Base-by-base conservation (phyloP, 441 rosid genomes). In the Geranium incanum region DNA sequence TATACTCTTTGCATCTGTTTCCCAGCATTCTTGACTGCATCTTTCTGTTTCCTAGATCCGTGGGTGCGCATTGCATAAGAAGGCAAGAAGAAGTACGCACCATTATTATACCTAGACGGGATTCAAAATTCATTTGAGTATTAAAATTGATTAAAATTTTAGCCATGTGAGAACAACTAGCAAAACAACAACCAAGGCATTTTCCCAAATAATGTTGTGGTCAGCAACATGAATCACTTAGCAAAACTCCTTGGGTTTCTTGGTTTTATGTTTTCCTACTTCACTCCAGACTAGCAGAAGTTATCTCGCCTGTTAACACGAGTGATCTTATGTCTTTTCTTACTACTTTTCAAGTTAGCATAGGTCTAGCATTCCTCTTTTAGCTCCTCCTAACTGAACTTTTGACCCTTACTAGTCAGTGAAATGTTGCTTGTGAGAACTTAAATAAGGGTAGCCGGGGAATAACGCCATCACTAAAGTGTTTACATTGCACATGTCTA, bases 31-130 rank as follows among this genome's bases (percentile, higher is more conserved):
- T 77, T 89, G 41, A 95, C 59, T 16, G 84, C 71, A 23, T 76
- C 79, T n/a, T 93, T 91, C 67, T 85, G 98, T 76, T 89, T 94
- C 82, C 76, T 92, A 62, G 99, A 88, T 80, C 98, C 98, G 81
- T 91, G 99, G 18, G 85, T 92, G 72, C 96, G 88, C 99, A 95
- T 92, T 77, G 86, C 75, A 80, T 79, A 86, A n/a, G 98, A 92
- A 68, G 96, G 97, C 74, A 92, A 85, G 83, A 89, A 89, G 38
- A 88, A 83, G 82, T 95, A 82, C 52, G 93, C 97, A 70, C 98
- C 99, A 78, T 72, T 83, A 76, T 88, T 90, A 84, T 88, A 88
- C 81, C 99, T 95, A 75, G 6, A 75, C 57, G 71, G 66, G 65
- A 55, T 63, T 39, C 23, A 59, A 28, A 59, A 59, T 11, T 19